Conservation (phyloP, 2,329 filamentous ascomycete genomes). For the Penicillium decumbens region DNA sequence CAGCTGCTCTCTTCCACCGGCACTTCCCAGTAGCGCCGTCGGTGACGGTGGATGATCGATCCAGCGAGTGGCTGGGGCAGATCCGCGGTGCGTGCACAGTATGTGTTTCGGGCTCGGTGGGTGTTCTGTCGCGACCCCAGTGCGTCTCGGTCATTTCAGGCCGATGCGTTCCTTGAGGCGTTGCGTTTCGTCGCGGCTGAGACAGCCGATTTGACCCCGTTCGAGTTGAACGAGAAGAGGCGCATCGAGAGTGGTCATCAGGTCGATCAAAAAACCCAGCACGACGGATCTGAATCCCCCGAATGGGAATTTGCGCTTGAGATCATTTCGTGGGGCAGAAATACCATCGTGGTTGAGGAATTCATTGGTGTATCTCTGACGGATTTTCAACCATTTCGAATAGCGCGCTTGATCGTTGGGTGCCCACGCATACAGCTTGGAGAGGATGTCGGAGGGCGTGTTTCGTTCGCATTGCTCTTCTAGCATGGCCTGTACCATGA, state of each 20-base stretch:
- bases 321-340: conserved; percentile 22
- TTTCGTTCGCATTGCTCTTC: conserved; percentile 43
- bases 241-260: conserved; percentile 42
- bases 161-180: conserved; percentile 32
- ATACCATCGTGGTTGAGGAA: conserved; percentile 14
- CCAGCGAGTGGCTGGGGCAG: not conserved
- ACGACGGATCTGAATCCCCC: conserved; percentile 39
- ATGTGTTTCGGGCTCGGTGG: not conserved
- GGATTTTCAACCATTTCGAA: conserved; percentile 31
- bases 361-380: conserved; percentile 17
- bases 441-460: conserved; percentile 35
- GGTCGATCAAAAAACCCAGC: conserved; percentile 39
- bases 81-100: not conserved
- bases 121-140: not conserved
- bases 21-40: not conserved
- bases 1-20: not conserved
- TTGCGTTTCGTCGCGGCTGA: conserved; percentile 37
- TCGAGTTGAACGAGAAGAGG: conserved; percentile 53
- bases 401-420: conserved; percentile 32
- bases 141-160: conserved; percentile 8
- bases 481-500: conserved; percentile 49
- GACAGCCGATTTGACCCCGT: conserved; percentile 40
- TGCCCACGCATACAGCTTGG: conserved; percentile 47
- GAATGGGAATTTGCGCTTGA: conserved; percentile 29
- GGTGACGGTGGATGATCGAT: not conserved